phyloP scores from a whole-genome alignment of 2,329 filamentous ascomycete genomes.

The Penicillium sp. region DNA sequence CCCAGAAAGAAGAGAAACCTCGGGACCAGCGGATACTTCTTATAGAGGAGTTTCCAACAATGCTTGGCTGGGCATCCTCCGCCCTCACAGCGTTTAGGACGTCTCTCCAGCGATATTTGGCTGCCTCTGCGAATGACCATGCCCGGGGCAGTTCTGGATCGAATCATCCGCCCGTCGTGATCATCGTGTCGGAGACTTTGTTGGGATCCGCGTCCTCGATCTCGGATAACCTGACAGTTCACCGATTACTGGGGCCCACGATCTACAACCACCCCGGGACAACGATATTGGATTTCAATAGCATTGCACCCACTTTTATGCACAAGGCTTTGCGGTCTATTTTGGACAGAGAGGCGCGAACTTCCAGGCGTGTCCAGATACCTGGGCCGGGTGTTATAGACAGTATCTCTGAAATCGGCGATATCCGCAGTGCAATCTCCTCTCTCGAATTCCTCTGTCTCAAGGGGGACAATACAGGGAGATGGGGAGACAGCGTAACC shows the following conservation, averaged over 20 bases:
- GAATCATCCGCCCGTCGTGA: slow-evolving; percentile 68
- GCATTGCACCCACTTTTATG: slow-evolving; percentile 81
- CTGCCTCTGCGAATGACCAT: slow-evolving; percentile 60
- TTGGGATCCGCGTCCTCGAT: slow-evolving; percentile 80
- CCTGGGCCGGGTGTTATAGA: slow-evolving; percentile 78
- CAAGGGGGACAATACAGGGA: slow-evolving; percentile 69
- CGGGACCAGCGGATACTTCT: slow-evolving; percentile 59
- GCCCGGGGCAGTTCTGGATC: slow-evolving; percentile 29
- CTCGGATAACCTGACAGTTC: slow-evolving; percentile 87
- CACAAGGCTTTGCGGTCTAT: slow-evolving; percentile 78
- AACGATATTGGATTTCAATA: slow-evolving; percentile 85
- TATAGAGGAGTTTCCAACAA: slow-evolving; percentile 79
- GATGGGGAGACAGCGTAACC: slow-evolving; percentile 71
- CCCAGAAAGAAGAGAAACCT: background rate
- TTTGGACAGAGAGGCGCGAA: slow-evolving; percentile 78
- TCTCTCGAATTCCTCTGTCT: slow-evolving; percentile 90
- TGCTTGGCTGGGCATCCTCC: slow-evolving; percentile 64
- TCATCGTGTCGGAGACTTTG: slow-evolving; percentile 88
- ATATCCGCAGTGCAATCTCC: slow-evolving; percentile 88
- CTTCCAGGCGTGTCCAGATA: slow-evolving; percentile 70
- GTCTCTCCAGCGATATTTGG: slow-evolving; percentile 69
- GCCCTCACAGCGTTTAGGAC: slow-evolving; percentile 69
- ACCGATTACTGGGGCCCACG: slow-evolving; percentile 82
- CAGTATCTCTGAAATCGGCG: slow-evolving; percentile 78
- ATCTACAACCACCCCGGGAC: slow-evolving; percentile 78